Evolutionary conservation across 352 stramenopile species (phyloP), one percentile per base, ranked within the genome.

Genomic region (Elongisporangium anandrum): DNA sequence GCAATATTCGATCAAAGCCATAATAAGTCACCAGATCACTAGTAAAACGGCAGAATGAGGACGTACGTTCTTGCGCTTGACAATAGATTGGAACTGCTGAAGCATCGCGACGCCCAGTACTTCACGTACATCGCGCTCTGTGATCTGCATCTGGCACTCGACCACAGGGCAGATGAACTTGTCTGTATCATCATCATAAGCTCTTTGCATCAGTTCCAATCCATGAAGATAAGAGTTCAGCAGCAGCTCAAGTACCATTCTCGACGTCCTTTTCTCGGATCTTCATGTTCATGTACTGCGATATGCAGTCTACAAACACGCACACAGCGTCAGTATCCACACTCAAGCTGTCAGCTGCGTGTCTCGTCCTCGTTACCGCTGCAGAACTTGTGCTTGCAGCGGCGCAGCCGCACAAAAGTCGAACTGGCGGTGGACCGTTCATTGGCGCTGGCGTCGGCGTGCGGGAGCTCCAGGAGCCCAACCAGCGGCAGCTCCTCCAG

Each of bases 121-220:
- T 9, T n/a, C 22, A 19, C 57, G 8, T 9, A 88, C 57, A 39
- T 88, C 81, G 16, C 66, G 50, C 23, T 75, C 65, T 1, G 59
- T 56, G 19, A 91, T 65, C 16, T 51, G 64, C 19, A 64, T 50
- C 38, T 73, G 77, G 61, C 81, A 91, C 19, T 73, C 62, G 22
- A 89, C 47, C 20, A 85, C 70, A 4, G 81, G 79, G 64, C 81
- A 91, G 52, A 89, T 68, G 45, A 88, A 59, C 65, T 90, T 70
- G 61, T 90, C 81, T 89, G 53, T 45, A 56, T 12, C 19, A 38
- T 38, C 23, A 72, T 50, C 26, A 49, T 39, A 38, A 57, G 52
- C 56, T 29, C 53, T 7, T 0, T n/a, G n/a, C n/a, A n/a, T n/a
- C n/a, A n/a, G n/a, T 45, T 13, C 19, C 12, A 34, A 19, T 50